These are phyloP conservation scores for Dissoconium aciculare DNA, from an alignment of 2,329 filamentous ascomycete species.

Conservation along the genomic window DNA sequence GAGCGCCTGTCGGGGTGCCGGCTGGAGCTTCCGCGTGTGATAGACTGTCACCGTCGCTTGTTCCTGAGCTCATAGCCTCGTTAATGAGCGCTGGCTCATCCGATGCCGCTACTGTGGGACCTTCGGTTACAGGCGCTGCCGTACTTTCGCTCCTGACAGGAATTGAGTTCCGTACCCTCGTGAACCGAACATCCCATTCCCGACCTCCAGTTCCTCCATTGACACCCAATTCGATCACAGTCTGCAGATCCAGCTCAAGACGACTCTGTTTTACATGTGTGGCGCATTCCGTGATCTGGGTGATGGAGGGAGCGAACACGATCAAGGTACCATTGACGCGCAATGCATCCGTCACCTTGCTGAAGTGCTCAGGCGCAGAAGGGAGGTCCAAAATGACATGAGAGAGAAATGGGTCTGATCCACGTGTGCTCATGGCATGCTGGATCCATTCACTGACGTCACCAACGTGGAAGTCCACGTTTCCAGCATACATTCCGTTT, in stretches of 20 bases:
- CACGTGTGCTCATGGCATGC: slow-evolving; percentile 32
- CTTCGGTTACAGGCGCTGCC: background rate
- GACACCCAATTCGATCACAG: slow-evolving; percentile 42
- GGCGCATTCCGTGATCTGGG: slow-evolving; percentile 56
- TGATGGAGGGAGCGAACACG: slow-evolving; percentile 63
- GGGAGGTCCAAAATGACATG: slow-evolving; percentile 64
- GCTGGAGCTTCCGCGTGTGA: too few relatives aligned
- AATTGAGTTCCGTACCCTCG: slow-evolving; percentile 23
- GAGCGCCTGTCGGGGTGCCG: background rate
- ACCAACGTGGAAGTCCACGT: slow-evolving; percentile 61
- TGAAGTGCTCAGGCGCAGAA: slow-evolving; percentile 39
- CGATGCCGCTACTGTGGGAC: too few relatives aligned
- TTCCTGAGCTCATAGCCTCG: background rate
- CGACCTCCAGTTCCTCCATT: slow-evolving; percentile 40
- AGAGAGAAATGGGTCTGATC: slow-evolving; percentile 46
- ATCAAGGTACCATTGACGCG: slow-evolving; percentile 49
- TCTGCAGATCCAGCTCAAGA: slow-evolving; percentile 44
- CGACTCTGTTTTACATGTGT: slow-evolving; percentile 37
- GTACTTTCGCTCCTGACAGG: background rate
- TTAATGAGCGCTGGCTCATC: background rate
- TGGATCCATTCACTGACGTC: slow-evolving; percentile 50
- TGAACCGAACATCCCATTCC: slow-evolving; percentile 48
- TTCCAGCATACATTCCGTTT: slow-evolving; percentile 51
- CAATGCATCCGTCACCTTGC: slow-evolving; percentile 41
- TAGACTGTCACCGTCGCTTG: background rate